Evolutionary conservation across 75 land plant genomes (phyloP), one percentile per base, ranked within the genome.

Genomic region (Sequoia sempervirens): DNA sequence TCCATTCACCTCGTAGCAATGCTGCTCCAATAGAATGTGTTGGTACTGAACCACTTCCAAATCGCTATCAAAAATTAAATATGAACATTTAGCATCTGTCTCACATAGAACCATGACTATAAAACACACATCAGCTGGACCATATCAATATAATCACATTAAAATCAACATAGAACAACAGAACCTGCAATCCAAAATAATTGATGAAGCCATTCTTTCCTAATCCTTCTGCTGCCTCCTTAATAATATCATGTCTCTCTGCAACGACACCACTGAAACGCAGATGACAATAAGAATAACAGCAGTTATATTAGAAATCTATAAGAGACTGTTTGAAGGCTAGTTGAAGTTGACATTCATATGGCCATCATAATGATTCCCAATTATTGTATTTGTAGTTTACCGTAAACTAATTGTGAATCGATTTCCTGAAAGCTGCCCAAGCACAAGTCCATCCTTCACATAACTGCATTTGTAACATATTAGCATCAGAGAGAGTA

Each of bases 101-200:
- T 86, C 68, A 84, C 34, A 23, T 1, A 45, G 45, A 43, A 45
- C 20, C 50, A 78, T 53, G 38, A 30, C 37, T 34, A 23, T 4
- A 61, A 32, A 81, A n/a, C 58, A 54, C 2, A 6, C 28, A 47
- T 81, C 37, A n/a, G 6, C 40, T 50, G 30, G 15, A 81, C 34
- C 82, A 17, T n/a, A 81, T 81, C 66, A 81, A 78, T 43, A 30
- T 43, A 45, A 5, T 43, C 58, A 74, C 52, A 74, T 4, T 36
- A 30, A 74, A 61, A 32, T 14, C 40, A 37, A 3, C 4, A 54
- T 68, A 34, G 5, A 38, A 32, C 12, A 82, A 50, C 72, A 47
- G 37, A 85, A 97, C 99, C 90, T 97, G 99, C 78, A 97, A 85
- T 56, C 99, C 99, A 89, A 91, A 97, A 88, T 97, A 97, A 78